Conservation (phyloP, 1,284 basidiomycete species). For the Ustilago bromivora region DNA sequence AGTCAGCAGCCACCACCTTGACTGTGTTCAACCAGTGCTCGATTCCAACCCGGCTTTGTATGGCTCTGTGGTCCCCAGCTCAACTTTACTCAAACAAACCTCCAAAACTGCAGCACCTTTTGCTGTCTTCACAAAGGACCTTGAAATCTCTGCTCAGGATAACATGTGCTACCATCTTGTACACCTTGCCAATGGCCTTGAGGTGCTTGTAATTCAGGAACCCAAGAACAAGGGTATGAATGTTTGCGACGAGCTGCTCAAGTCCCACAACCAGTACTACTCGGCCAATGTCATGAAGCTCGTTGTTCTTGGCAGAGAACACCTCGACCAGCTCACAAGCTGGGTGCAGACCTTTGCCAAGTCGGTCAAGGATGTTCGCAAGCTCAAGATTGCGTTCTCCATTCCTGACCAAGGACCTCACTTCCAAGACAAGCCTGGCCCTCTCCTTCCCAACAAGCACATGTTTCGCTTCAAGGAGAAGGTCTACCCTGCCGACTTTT, state of each 20-base stretch:
- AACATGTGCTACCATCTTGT: slow-evolving; percentile 75
- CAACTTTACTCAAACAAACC: slow-evolving; percentile 33
- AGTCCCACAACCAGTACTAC: slow-evolving; percentile 95
- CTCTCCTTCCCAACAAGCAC: slow-evolving; percentile 80
- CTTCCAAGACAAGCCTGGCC: slow-evolving; percentile 83
- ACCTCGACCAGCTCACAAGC: slow-evolving; percentile 81
- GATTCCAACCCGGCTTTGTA: slow-evolving; percentile 30
- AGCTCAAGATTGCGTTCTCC: slow-evolving; percentile 83
- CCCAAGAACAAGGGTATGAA: slow-evolving; percentile 78
- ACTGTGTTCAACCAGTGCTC: slow-evolving; percentile 27
- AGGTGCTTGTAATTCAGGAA: slow-evolving; percentile 82
- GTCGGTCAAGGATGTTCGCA: slow-evolving; percentile 90
- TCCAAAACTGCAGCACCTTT: slow-evolving; percentile 50
- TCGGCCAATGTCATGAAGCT: slow-evolving; percentile 94
- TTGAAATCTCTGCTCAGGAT: slow-evolving; percentile 50
- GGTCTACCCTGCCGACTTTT: slow-evolving; percentile 78
- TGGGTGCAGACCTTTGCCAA: slow-evolving; percentile 84
- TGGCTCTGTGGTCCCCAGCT: slow-evolving; percentile 25
- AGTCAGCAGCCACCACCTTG: background rate
- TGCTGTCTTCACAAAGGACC: slow-evolving; percentile 61
- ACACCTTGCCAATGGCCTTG: slow-evolving; percentile 85
- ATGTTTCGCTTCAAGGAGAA: slow-evolving; percentile 93
- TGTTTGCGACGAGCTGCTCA: slow-evolving; percentile 87
- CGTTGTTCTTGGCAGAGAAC: slow-evolving; percentile 88
- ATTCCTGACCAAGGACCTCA: slow-evolving; percentile 79